Percentiles rank a stretch among this genome's conserved stretches.
phyloP scores from a whole-genome alignment of 108 stramenopile species.

The Stephanodiscus triporus region DNA sequence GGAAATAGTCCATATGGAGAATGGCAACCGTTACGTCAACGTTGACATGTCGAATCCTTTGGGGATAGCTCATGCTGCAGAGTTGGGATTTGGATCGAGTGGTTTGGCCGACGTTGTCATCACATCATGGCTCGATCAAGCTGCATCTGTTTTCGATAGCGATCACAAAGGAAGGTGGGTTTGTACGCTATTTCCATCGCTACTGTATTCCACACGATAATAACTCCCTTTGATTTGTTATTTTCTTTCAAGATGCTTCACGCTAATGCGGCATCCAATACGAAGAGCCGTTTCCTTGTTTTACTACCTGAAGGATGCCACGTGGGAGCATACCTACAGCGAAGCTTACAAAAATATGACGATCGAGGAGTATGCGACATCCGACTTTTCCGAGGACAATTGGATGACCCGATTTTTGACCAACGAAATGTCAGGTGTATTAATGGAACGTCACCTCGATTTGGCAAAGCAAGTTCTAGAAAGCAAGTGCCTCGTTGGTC shows the following conservation, averaged over 20 bases:
- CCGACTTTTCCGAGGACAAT: slow-evolving; percentile 45
- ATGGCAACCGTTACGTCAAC: slow-evolving; percentile 54
- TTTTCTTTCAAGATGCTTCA: slow-evolving; percentile 29
- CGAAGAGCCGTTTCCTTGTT: slow-evolving; percentile 41
- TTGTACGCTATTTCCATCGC: neutral
- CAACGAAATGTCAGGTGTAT: slow-evolving; percentile 42
- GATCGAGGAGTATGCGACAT: slow-evolving; percentile 45
- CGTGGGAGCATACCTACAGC: slow-evolving; percentile 48
- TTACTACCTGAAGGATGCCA: slow-evolving; percentile 47
- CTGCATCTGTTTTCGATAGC: slow-evolving; percentile 34
- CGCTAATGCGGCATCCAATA: slow-evolving; percentile 38
- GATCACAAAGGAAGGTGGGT: slow-evolving; percentile 21
- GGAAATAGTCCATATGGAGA: slow-evolving; percentile 31
- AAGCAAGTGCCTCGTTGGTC: slow-evolving; percentile 47
- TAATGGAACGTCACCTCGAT: slow-evolving; percentile 35
- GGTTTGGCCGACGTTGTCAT: slow-evolving; percentile 50
- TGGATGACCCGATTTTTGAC: slow-evolving; percentile 49
- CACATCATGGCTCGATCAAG: slow-evolving; percentile 44
- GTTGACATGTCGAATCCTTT: slow-evolving; percentile 46
- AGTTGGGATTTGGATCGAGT: slow-evolving; percentile 42
- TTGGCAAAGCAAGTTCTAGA: slow-evolving; percentile 42
- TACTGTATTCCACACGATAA: neutral
- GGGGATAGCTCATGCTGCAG: slow-evolving; percentile 47
- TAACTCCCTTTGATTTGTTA: neutral
- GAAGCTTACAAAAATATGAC: slow-evolving; percentile 41